A percentile compares a stretch with the other conserved stretches of the same genome.
Conservation (phyloP, 768 basidiomycete genomes). For the Lyophyllum semitale region DNA sequence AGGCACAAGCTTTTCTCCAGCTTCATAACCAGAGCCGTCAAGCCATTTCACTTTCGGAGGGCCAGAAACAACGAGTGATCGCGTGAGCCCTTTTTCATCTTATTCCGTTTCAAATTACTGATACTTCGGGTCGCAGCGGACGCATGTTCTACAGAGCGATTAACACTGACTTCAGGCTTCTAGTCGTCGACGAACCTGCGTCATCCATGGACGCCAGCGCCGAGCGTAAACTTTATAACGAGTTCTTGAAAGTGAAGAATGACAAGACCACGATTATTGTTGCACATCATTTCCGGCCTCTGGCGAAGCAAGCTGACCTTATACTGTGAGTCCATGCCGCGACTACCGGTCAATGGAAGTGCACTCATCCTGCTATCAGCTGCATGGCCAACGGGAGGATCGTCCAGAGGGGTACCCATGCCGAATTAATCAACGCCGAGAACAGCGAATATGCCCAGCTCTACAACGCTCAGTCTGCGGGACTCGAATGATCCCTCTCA, state of each 20-base stretch:
- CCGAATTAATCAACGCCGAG: not conserved
- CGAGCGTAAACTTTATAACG: not conserved
- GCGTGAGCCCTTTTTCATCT: constrained; percentile 37
- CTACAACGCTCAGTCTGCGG: not conserved
- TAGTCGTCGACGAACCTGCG: constrained; percentile 6
- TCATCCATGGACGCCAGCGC: not conserved
- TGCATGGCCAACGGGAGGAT: constrained; percentile 10
- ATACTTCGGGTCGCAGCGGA: constrained; percentile 28
- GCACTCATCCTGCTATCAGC: not conserved
- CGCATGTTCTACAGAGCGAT: constrained; percentile 44
- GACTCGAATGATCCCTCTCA: not conserved
- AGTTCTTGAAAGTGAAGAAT: not conserved
- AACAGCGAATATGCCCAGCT: constrained; percentile 2
- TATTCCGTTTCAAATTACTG: constrained; percentile 3
- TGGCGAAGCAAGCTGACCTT: constrained; percentile 1
- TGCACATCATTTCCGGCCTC: not conserved
- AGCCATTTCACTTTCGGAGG: constrained; percentile 37
- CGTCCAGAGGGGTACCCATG: constrained; percentile 1
- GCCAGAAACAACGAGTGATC: constrained; percentile 49
- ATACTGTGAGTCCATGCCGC: constrained; percentile 1
- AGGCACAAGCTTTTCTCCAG: constrained; percentile 32
- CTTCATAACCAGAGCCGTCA: constrained; percentile 26
- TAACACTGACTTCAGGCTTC: constrained; percentile 17
- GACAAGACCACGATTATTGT: constrained; percentile 6
- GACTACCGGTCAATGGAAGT: not conserved